These are phyloP conservation scores for Rhinocladiella mackenziei DNA, from an alignment of 2,329 filamentous ascomycete species.

Conservation along the genomic window DNA sequence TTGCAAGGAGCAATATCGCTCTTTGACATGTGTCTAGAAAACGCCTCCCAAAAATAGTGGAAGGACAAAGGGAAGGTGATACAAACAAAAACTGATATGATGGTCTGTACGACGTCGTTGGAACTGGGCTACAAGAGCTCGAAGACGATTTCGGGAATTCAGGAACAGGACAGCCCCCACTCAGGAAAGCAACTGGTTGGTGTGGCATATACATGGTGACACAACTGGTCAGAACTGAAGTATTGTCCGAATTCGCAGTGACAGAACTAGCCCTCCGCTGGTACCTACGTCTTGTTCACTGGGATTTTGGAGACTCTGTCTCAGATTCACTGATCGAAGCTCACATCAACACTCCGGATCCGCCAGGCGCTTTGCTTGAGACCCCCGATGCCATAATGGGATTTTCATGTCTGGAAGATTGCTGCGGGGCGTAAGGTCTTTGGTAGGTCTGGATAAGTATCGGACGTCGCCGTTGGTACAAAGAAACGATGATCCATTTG, in stretches of 20 bases:
- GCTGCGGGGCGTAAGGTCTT: too few species aligned
- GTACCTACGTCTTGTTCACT: neutral
- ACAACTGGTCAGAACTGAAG: conserved; percentile 5
- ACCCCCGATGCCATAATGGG: neutral
- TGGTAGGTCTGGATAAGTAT: too few species aligned
- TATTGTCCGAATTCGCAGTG: neutral
- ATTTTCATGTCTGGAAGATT: too few species aligned
- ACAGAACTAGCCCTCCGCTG: conserved; percentile 1
- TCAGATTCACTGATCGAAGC: conserved; percentile 2
- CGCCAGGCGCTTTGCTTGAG: too few species aligned
- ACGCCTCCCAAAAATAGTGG: conserved; percentile 7
- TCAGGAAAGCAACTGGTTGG: conserved; percentile 5
- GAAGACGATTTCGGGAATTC: conserved; percentile 15
- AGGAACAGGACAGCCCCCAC: conserved; percentile 7
- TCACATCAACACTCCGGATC: neutral
- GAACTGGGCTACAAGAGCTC: conserved; percentile 9
- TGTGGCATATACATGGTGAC: conserved; percentile 12
- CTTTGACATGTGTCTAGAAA: conserved; percentile 9
- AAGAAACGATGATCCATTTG: too few species aligned
- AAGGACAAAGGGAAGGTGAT: conserved; percentile 16
- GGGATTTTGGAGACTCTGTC: conserved; percentile 8
- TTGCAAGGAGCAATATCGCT: conserved; percentile 9
- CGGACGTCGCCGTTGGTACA: neutral
- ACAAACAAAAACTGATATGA: conserved; percentile 9
- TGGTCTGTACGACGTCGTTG: conserved; percentile 12